phyloP scores from a whole-genome alignment of 371 early-diverging fungal species.

The Saksenaea oblongispora region DNA sequence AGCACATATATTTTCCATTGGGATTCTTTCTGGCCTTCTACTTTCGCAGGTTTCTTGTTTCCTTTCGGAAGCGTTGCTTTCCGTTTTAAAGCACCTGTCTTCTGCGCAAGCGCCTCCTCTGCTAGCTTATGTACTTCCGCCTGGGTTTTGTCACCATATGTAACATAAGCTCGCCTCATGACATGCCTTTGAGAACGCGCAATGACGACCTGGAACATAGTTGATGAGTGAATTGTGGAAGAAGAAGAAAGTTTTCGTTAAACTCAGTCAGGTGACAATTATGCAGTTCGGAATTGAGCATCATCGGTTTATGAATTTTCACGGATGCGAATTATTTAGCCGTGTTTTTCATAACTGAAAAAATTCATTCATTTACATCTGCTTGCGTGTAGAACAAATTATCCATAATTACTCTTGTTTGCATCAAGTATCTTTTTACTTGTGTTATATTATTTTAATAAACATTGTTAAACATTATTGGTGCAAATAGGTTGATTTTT shows the following conservation, averaged over 20 bases:
- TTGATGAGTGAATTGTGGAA: background rate
- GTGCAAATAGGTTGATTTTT: too few species aligned
- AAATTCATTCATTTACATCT: too few species aligned
- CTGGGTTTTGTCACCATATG: conserved; percentile 20
- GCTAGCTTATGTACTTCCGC: conserved; percentile 33
- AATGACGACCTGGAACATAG: conserved; percentile 10
- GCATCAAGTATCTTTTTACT: too few species aligned
- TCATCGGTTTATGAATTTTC: too few species aligned
- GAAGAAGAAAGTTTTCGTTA: background rate
- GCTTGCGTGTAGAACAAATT: too few species aligned
- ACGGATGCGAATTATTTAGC: too few species aligned
- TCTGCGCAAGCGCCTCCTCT: conserved; percentile 44
- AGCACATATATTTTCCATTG: conserved; percentile 31
- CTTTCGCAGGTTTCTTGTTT: conserved; percentile 54
- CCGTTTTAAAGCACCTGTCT: conserved; percentile 29
- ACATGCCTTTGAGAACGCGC: conserved; percentile 14
- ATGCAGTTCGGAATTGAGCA: too few species aligned
- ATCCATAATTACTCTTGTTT: too few species aligned
- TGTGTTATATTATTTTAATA: too few species aligned
- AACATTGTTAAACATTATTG: too few species aligned
- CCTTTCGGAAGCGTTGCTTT: conserved; percentile 50
- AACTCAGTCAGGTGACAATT: background rate
- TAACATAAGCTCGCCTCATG: conserved; percentile 18
- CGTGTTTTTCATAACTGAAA: too few species aligned
- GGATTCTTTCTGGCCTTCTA: conserved; percentile 19